These are phyloP conservation scores for Schizosaccharomyces pombe DNA, from an alignment of 805 yeast species.

Conservation along the genomic window ASM294v3 CU329670.1:4017001-4017500, in stretches of 20 bases:
- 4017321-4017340: conserved; percentile 67
- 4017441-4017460: conserved; percentile 56
- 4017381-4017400: conserved; percentile 22
- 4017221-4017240: conserved; percentile 79
- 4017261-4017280: conserved; percentile 40
- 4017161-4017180: conserved; percentile 41
- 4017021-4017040: conserved; percentile 48
- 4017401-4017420: conserved; percentile 62
- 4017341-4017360: conserved; percentile 58
- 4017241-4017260: conserved; percentile 74
- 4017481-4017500: conserved; percentile 57
- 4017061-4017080: conserved; percentile 21
- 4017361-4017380: no score
- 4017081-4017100: conserved; percentile 40
- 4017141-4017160: conserved; percentile 37
- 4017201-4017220: conserved; percentile 84
- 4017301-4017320: conserved; percentile 82
- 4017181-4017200: conserved; percentile 77
- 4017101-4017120: conserved; percentile 70
- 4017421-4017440: conserved; percentile 87
- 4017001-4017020: conserved; percentile 32
- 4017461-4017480: conserved; percentile 77
- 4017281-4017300: conserved; percentile 79
- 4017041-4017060: conserved; percentile 63
- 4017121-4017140: conserved; percentile 52